Evolutionary conservation across 805 yeast species (phyloP), one percentile per base, ranked within the genome.

Genomic region (Ogataea paraovalis): DNA sequence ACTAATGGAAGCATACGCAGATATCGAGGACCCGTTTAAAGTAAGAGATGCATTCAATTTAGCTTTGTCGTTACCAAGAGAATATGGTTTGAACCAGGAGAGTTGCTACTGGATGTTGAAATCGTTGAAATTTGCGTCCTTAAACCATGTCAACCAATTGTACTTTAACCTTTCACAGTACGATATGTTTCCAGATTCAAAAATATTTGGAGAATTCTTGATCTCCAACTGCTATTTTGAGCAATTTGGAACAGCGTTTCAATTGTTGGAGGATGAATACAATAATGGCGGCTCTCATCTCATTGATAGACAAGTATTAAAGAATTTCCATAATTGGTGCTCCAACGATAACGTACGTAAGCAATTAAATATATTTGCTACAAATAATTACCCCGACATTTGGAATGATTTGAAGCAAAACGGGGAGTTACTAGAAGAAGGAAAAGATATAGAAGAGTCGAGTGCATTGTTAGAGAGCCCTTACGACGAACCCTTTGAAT

Each of bases 171-270:
- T 86, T 22, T 75, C 83, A 1, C 68, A 68, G 36, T 79, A 72
- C 55, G 76, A 75, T 0, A 64, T 86, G 4, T 53, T 70, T 12
- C 87, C 87, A 0, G 73, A 77, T 49, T 65, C 73, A 32, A 71
- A 71, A 9, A 72, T 82, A 30, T 76, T 74, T 58, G 74, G 72
- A 37, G 88, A 84, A 60, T 82, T 78, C 55, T 62, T 87, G 30
- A 76, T 84, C 47, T 87, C 89, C 0, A 82, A 85, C 60, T 83
- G 86, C 50, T 83, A 82, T 54, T 80, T 81, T 58, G 89, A 85
- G 8, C 67, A 74, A 41, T 75, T 73, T 34, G 74, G 73, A 9
- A 73, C 76, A 3, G 94, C 94, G 0, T 64, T 82, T 6, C 67
- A 68, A 16, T 62, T 80, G 23, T 71, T 79, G 3, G 68, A 71